Evolutionary conservation across 768 basidiomycete genomes (phyloP).

Genomic region (Chalciporus chontae): DNA sequence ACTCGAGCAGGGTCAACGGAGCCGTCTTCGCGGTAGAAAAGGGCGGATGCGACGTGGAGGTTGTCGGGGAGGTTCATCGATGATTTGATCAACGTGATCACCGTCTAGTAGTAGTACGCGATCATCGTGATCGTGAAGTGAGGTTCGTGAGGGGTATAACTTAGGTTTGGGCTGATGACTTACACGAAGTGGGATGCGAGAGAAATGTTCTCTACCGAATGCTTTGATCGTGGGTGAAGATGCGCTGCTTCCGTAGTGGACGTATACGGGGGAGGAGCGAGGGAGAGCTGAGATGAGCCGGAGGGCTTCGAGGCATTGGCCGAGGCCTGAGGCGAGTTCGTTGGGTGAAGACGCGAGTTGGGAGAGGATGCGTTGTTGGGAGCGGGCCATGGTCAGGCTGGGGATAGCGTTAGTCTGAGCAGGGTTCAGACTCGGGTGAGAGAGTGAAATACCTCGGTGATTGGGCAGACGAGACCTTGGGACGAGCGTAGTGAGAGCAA

Average conservation of each 20-base stretch:
- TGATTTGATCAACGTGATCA: constrained; percentile 22
- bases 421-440: no score
- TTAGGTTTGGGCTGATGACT: background rate
- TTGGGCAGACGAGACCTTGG: no score
- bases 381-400: constrained; percentile 18
- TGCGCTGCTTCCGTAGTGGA: constrained; percentile 20
- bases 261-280: constrained; percentile 25
- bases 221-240: constrained; percentile 22
- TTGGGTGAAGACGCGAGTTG: constrained; percentile 32
- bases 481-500: no score
- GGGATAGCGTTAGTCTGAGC: no score
- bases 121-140: no score
- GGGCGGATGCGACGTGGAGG: constrained; percentile 19
- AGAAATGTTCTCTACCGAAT: constrained; percentile 29
- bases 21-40: constrained; percentile 31
- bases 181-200: constrained; percentile 32
- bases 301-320: constrained; percentile 32
- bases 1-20: constrained; percentile 21
- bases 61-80: constrained; percentile 21
- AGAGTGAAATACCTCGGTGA: no score
- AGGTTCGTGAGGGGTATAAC: no score
- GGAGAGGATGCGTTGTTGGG: constrained; percentile 29
- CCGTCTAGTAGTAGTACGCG: no score
- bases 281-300: constrained; percentile 30
- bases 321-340: constrained; percentile 30